Evolutionary conservation across 2,329 filamentous ascomycete species (phyloP).

Genomic region (Pseudocercospora musae): DNA sequence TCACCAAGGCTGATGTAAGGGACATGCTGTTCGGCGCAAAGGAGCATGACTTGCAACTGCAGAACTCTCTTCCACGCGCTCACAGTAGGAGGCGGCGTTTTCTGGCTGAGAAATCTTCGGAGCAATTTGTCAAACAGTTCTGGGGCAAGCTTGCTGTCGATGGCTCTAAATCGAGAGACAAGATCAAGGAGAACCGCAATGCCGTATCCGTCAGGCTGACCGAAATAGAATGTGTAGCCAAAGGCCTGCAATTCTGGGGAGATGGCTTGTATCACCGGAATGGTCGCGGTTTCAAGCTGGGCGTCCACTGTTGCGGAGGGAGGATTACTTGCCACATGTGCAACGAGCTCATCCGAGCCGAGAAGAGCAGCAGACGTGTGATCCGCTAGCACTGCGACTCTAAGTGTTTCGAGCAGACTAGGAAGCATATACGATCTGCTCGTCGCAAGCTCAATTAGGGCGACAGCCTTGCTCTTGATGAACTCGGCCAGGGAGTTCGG

Average conservation of each 20-base stretch:
- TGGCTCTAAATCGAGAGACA: conserved; percentile 38
- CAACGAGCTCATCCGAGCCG: conserved; percentile 40
- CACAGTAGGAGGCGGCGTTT: conserved; percentile 42
- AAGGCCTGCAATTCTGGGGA: conserved; percentile 29
- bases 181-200: conserved; percentile 48
- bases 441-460: conserved; percentile 24
- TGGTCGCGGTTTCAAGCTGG: conserved; percentile 43
- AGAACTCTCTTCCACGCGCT: conserved; percentile 48
- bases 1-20: conserved; percentile 16
- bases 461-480: neutral
- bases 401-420: conserved; percentile 28
- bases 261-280: conserved; percentile 32
- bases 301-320: conserved; percentile 45
- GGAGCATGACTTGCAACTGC: conserved; percentile 47
- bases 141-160: conserved; percentile 13
- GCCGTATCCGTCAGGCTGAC: conserved; percentile 41
- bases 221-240: conserved; percentile 45
- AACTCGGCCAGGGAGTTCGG: conserved; percentile 9
- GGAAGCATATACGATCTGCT: conserved; percentile 33
- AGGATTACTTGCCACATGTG: conserved; percentile 40
- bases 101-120: conserved; percentile 45
- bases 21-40: conserved; percentile 41
- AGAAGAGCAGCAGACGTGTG: conserved; percentile 35
- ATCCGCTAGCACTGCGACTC: conserved; percentile 21
- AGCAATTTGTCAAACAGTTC: conserved; percentile 37